Evolutionary conservation across 495 filamentous ascomycete species (phyloP), one percentile per base, ranked within the genome.

Genomic region (Xylaria castorea): DNA sequence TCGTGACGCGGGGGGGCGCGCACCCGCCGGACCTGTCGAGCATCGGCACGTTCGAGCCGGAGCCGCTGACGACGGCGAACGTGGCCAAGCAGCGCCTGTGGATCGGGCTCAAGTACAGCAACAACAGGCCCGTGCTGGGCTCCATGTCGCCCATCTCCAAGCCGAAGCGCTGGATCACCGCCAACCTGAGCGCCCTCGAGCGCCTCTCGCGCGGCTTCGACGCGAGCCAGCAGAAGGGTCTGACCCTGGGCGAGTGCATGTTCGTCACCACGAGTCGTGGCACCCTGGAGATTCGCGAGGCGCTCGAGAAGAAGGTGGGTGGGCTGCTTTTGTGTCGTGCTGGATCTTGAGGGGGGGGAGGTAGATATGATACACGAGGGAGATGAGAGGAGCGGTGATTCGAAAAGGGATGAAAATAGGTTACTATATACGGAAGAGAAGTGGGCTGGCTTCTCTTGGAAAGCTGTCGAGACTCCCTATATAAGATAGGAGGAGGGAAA

Each of bases 31-130:
- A 87, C 1, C 84, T 87, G 1, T 85, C 86, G 51, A 76, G 68
- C 75, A 87, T 86, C 69, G 81, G 68, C 63, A 88, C 80, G 71
- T 87, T 70, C 81, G 87, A 80, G 75, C 80, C 81, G 78, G 89
- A 91, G 75, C 85, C 88, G 0, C 87, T 95, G 58, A 97, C 94
- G 32, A 89, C 90, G 66, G 89, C 86, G 74, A 98, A 98, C 82
- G 85, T 95, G 6, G 86, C 93, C 2, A 87, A 88, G 48, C 84
- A 94, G 76, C 86, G 96, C 61, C 82, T 99, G 9, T 99, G 96
- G 96, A 76, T 99, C 11, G 95, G 94, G 11, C 81, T 98, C 76
- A 98, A 98, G 85, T 99, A 99, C 85, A 94, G 88, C 76, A 93
- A 93, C 78, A n/a, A 18, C 61, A n/a, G 3, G 25, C 93, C 97